Conservation (phyloP, 1,139 yeast genomes). For the Zygosaccharomyces sapae region DNA sequence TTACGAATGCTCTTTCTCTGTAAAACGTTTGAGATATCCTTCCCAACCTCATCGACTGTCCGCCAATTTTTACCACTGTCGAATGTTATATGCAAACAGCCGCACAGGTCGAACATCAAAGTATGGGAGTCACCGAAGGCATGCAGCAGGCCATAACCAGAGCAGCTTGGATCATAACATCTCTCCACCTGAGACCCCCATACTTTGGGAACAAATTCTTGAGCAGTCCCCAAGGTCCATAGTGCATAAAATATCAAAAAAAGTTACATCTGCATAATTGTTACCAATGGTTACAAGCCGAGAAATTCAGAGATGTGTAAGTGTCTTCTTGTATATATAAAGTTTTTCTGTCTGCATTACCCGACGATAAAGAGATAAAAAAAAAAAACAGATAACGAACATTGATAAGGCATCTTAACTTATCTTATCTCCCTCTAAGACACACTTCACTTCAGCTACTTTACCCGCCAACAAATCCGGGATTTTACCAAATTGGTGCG, state of each 20-base stretch:
- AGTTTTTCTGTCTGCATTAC: too few species aligned
- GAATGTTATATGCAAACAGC: slow-evolving; percentile 17
- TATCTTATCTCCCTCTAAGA: too few species aligned
- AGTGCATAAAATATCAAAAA: neutral
- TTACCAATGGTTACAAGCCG: neutral
- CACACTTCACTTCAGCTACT: too few species aligned
- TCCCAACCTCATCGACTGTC: slow-evolving; percentile 6
- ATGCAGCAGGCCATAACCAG: slow-evolving; percentile 6
- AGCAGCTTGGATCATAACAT: slow-evolving; percentile 1
- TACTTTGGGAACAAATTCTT: slow-evolving; percentile 16
- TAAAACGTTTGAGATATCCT: slow-evolving; percentile 20
- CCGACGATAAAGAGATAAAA: too few species aligned
- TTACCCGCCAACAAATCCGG: too few species aligned
- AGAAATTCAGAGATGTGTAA: too few species aligned
- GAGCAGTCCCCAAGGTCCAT: neutral
- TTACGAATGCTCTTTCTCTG: slow-evolving; percentile 25
- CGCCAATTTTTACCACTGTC: slow-evolving; percentile 32
- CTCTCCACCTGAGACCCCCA: slow-evolving; percentile 7
- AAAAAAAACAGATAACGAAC: too few species aligned
- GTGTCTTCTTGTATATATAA: too few species aligned
- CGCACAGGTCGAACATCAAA: slow-evolving; percentile 15
- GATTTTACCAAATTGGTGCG: too few species aligned
- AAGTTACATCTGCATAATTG: neutral
- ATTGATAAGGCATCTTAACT: too few species aligned
- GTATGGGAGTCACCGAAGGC: slow-evolving; percentile 32